Conservation (phyloP, 2,329 filamentous ascomycete species). For the Karstenula rhodostoma region DNA sequence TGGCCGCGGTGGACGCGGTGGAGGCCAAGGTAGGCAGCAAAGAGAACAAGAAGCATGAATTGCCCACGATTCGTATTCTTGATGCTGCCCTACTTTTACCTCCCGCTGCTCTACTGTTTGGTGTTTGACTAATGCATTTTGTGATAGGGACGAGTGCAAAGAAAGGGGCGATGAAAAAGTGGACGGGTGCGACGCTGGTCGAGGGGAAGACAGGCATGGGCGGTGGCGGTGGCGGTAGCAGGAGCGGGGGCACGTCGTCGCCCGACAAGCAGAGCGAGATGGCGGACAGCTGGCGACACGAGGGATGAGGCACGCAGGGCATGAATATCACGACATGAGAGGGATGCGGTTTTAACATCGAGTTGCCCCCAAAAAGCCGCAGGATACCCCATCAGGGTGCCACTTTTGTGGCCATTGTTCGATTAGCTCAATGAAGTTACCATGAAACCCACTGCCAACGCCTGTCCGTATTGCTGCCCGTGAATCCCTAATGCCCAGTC, state of each 20-base stretch:
- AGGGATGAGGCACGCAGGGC: slow-evolving; percentile 9
- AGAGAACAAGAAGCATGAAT: slow-evolving; percentile 43
- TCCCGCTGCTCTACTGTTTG: slow-evolving; percentile 5
- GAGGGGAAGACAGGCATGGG: no score
- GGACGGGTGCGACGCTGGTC: not conserved
- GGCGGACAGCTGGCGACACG: slow-evolving; percentile 4
- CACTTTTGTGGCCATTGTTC: slow-evolving; percentile 3
- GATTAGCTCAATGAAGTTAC: slow-evolving; percentile 13
- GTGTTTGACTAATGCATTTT: slow-evolving; percentile 14
- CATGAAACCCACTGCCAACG: not conserved
- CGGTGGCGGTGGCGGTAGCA: no score
- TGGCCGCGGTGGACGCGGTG: slow-evolving; percentile 41
- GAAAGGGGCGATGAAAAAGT: not conserved
- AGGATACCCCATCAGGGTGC: slow-evolving; percentile 12
- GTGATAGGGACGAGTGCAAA: slow-evolving; percentile 6
- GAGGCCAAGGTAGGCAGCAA: slow-evolving; percentile 45
- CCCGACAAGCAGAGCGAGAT: not conserved
- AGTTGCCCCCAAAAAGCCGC: slow-evolving; percentile 1
- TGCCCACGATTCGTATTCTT: slow-evolving; percentile 7
- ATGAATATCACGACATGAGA: slow-evolving; percentile 9
- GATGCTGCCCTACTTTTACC: slow-evolving; percentile 13
- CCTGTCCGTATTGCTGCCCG: not conserved
- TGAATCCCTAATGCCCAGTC: not conserved
- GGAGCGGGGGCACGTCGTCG: not conserved
- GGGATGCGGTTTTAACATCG: slow-evolving; percentile 1